phyloP scores from a whole-genome alignment of 805 yeast species.

The Torulaspora quercuum region DNA sequence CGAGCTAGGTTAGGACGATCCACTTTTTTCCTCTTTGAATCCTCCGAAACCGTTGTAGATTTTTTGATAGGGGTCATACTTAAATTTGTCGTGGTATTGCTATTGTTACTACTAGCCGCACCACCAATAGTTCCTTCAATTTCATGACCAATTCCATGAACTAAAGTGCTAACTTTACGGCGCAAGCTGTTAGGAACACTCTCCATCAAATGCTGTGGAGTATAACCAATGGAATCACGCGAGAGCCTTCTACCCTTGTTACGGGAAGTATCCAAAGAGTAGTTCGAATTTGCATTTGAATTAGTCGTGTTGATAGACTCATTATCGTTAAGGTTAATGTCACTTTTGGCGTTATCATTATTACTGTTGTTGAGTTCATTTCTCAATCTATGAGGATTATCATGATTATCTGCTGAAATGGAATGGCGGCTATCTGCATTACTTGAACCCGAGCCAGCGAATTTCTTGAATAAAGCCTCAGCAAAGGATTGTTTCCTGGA shows the following conservation, averaged over 20 bases:
- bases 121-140: slow-evolving; percentile 2
- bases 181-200: slow-evolving; percentile 16
- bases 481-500: slow-evolving; percentile 31
- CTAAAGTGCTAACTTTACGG: slow-evolving; percentile 26
- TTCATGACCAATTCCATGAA: slow-evolving; percentile 22
- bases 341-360: too few species aligned
- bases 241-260: slow-evolving; percentile 9
- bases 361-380: too few species aligned
- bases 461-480: slow-evolving; percentile 24
- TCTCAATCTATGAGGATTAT: too few species aligned
- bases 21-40: background rate
- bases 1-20: slow-evolving; percentile 11
- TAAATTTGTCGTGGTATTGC: background rate
- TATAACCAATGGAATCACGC: slow-evolving; percentile 3
- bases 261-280: background rate
- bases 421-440: slow-evolving; percentile 1
- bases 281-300: background rate
- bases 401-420: too few species aligned
- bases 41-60: slow-evolving; percentile 6
- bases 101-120: background rate
- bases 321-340: background rate
- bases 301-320: background rate
- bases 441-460: slow-evolving; percentile 22
- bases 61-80: slow-evolving; percentile 10
- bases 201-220: slow-evolving; percentile 10